These are phyloP conservation scores for Pseudogymnoascus sp. DNA, from an alignment of 2,329 filamentous ascomycete genomes.

Conservation along the genomic window DNA sequence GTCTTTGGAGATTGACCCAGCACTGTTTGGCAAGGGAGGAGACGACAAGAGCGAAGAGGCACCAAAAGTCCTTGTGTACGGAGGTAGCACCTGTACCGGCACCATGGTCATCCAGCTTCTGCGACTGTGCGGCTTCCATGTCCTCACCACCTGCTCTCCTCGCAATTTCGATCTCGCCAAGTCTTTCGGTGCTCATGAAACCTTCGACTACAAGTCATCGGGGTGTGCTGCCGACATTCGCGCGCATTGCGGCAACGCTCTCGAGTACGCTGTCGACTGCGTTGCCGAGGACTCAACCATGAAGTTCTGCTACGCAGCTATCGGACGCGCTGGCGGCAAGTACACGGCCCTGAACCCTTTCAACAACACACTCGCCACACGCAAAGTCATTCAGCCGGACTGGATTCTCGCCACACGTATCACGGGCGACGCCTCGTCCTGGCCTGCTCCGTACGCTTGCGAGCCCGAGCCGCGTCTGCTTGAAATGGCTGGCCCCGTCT, in stretches of 20 bases:
- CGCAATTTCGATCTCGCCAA: constrained; percentile 32
- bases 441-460: background rate
- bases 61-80: constrained; percentile 21
- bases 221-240: constrained; percentile 29
- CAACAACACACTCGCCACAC: too few relatives aligned
- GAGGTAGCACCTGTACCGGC: constrained; percentile 23
- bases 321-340: constrained; percentile 33
- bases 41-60: too few relatives aligned
- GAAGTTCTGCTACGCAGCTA: constrained; percentile 31
- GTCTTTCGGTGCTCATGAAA: constrained; percentile 32
- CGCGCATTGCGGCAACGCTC: constrained; percentile 28
- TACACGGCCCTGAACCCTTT: constrained; percentile 32
- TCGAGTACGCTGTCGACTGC: constrained; percentile 31
- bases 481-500: background rate
- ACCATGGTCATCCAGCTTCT: constrained; percentile 29
- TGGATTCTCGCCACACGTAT: too few relatives aligned
- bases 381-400: too few relatives aligned
- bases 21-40: too few relatives aligned
- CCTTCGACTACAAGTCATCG: constrained; percentile 34
- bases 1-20: too few relatives aligned
- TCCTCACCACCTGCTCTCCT: constrained; percentile 32
- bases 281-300: constrained; percentile 27
- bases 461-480: background rate
- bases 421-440: background rate
- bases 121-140: constrained; percentile 18